A percentile compares a stretch with the other conserved stretches of the same genome.
Conservation (phyloP, 169 alveolate genomes). For the Cryptosporidium canis region DNA sequence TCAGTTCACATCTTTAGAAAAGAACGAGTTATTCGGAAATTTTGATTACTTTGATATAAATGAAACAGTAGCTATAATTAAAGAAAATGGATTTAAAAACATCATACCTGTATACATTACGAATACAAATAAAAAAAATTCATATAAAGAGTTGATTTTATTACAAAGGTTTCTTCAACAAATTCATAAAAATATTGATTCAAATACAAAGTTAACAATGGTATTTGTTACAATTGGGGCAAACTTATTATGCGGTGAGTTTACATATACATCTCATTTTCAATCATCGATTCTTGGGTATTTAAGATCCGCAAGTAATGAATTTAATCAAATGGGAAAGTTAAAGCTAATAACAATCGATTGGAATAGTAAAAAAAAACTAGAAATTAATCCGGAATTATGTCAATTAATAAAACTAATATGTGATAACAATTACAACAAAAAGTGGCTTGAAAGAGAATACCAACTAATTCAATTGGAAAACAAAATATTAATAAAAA, state of each 20-base stretch:
- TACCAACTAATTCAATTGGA: conserved; percentile 10
- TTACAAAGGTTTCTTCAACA: conserved; percentile 23
- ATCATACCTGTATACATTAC: conserved; percentile 40
- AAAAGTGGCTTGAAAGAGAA: conserved; percentile 50
- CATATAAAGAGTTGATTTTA: not conserved
- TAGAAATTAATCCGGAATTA: not conserved
- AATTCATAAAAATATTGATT: not conserved
- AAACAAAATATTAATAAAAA: not conserved
- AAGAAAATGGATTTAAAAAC: not conserved
- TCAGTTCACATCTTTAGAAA: conserved; percentile 12
- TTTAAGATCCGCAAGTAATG: conserved; percentile 57
- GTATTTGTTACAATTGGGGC: conserved; percentile 45
- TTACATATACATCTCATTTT: conserved; percentile 13
- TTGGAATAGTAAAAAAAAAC: conserved; percentile 9
- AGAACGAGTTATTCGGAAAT: not conserved
- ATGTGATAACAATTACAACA: not conserved
- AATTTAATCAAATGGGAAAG: not conserved
- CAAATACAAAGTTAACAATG: not conserved
- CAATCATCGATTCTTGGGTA: conserved; percentile 60
- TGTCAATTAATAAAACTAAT: not conserved
- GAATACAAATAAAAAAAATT: conserved; percentile 25
- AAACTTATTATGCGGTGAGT: conserved; percentile 1
- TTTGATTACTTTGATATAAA: conserved; percentile 21
- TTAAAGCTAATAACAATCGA: conserved; percentile 2
- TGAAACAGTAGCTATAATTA: not conserved